Percentiles rank a stretch among this genome's conserved stretches.
Conservation (phyloP, 345 rosid genomes). For the Aquilaria sinensis region DNA sequence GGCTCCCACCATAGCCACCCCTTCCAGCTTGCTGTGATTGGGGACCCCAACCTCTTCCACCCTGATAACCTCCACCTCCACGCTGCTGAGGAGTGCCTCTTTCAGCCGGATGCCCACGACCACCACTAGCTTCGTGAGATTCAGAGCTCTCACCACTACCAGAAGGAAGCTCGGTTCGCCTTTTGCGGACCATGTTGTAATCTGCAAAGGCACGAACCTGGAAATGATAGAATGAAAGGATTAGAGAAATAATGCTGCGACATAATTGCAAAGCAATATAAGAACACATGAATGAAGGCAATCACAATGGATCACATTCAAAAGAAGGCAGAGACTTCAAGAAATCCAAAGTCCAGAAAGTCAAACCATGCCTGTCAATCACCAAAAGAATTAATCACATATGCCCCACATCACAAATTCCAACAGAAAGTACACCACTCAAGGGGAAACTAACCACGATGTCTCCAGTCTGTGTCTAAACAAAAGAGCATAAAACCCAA, state of each 20-base stretch:
- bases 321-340: background rate
- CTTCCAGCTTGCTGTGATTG: constrained; percentile 63
- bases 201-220: constrained; percentile 10
- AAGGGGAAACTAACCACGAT: no score
- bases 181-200: constrained; percentile 73
- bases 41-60: constrained; percentile 54
- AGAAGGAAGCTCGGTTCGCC: constrained; percentile 45
- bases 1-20: constrained; percentile 46
- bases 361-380: background rate
- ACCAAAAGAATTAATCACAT: no score
- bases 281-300: constrained; percentile 6
- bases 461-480: no score
- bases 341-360: background rate
- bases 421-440: no score
- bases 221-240: background rate
- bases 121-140: constrained; percentile 45
- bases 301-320: no score
- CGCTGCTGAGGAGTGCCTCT: constrained; percentile 36
- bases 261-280: background rate
- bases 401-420: no score
- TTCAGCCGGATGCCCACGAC: constrained; percentile 43
- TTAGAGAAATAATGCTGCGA: background rate
- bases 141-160: constrained; percentile 69
- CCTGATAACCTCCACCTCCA: constrained; percentile 41
- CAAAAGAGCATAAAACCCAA: no score